Conservation (phyloP, 1,284 basidiomycete species). For the Abortiporus biennis region DNA sequence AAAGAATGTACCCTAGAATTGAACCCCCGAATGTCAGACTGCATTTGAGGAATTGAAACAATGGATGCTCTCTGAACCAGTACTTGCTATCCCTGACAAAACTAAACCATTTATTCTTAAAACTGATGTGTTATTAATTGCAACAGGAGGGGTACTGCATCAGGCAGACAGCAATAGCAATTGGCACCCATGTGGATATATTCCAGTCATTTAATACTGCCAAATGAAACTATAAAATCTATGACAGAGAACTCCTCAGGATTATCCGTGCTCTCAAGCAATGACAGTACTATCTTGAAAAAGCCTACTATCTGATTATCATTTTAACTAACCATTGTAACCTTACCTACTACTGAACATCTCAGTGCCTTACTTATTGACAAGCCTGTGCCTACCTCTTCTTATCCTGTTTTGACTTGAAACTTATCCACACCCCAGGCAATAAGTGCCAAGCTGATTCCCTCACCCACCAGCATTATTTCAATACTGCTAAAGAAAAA, state of each 20-base stretch:
- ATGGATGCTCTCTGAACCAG: neutral
- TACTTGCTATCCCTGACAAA: neutral
- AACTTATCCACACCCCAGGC: no score
- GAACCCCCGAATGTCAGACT: neutral
- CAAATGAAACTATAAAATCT: conserved; percentile 19
- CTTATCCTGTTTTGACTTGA: no score
- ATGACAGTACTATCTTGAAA: conserved; percentile 12
- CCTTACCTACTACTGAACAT: conserved; percentile 26
- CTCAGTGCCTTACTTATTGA: conserved; percentile 28
- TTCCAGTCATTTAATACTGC: no score
- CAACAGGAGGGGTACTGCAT: no score
- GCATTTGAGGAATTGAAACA: neutral
- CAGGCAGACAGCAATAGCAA: no score
- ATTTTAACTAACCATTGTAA: conserved; percentile 37
- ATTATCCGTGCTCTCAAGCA: conserved; percentile 12
- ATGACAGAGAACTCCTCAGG: conserved; percentile 16
- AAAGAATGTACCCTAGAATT: neutral
- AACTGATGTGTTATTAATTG: no score
- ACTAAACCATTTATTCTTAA: conserved; percentile 1
- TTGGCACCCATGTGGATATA: no score
- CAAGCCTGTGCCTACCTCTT: no score
- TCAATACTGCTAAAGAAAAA: no score
- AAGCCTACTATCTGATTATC: conserved; percentile 9
- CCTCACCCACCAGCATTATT: no score
- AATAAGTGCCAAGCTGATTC: no score